Percentiles rank a stretch among this genome's conserved stretches.
These are phyloP conservation scores for Rhizopus stolonifer DNA, from an alignment of 371 early-diverging fungal genomes.

Conservation along the genomic window DNA sequence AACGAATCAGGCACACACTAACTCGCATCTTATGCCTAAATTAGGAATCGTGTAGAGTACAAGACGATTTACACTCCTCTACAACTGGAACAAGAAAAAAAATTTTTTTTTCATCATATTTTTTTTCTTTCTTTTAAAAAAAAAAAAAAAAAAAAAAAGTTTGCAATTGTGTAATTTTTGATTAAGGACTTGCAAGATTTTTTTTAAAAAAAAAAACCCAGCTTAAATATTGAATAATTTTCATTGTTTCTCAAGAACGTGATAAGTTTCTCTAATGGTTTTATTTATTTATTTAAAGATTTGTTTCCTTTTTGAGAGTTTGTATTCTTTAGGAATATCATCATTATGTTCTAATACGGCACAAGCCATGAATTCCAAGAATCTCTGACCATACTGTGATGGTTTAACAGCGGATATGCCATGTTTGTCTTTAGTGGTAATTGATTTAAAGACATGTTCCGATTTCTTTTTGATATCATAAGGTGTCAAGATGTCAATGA, in stretches of 20 bases:
- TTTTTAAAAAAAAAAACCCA: slow-evolving; percentile 4
- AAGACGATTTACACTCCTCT: too few relatives aligned
- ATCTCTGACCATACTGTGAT: slow-evolving; percentile 80
- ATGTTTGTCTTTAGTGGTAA: slow-evolving; percentile 71
- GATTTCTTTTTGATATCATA: slow-evolving; percentile 88
- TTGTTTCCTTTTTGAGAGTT: slow-evolving; percentile 7
- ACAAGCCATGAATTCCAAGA: slow-evolving; percentile 82
- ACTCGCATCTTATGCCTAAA: too few relatives aligned
- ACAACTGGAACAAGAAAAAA: too few relatives aligned
- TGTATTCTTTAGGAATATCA: slow-evolving; percentile 45
- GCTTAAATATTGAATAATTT: not conserved
- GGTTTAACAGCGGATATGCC: slow-evolving; percentile 94
- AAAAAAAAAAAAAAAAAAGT: too few relatives aligned
- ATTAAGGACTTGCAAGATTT: too few relatives aligned
- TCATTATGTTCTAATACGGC: slow-evolving; percentile 42
- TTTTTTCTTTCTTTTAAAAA: too few relatives aligned
- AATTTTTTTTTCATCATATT: too few relatives aligned
- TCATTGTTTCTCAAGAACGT: too few relatives aligned
- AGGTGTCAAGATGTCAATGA: slow-evolving; percentile 97
- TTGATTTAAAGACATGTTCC: slow-evolving; percentile 87
- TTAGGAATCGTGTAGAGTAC: too few relatives aligned
- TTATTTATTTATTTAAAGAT: not conserved
- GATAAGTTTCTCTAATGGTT: too few relatives aligned
- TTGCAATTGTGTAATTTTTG: too few relatives aligned
- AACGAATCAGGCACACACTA: too few relatives aligned